Percentiles rank a stretch among this genome's conserved stretches.
Evolutionary conservation across 495 filamentous ascomycete genomes (phyloP).

Genomic region (Choiromyces venosus): DNA sequence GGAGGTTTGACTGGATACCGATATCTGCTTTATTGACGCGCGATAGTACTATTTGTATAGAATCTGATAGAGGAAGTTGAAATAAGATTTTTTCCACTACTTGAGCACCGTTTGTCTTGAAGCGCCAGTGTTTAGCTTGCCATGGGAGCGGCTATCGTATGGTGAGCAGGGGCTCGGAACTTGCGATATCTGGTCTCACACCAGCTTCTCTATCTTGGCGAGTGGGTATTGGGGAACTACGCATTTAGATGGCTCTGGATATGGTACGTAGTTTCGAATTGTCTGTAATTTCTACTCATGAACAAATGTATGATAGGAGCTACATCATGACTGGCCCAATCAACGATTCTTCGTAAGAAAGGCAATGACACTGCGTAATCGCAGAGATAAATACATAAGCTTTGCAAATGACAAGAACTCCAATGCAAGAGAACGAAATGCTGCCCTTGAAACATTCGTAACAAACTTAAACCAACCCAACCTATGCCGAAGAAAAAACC

Average conservation of each 20-base stretch:
- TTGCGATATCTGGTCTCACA: not conserved
- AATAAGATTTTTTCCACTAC: not conserved
- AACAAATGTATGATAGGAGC: not conserved
- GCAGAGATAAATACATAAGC: not conserved
- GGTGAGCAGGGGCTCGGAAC: not conserved
- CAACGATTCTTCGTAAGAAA: not conserved
- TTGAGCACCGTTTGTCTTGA: not conserved
- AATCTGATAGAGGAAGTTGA: not conserved
- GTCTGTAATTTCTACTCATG: not conserved
- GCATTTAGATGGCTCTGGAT: not conserved
- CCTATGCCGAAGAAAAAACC: slow-evolving; percentile 2
- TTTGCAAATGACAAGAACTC: not conserved
- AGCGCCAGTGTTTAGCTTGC: not conserved
- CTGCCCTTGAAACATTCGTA: not conserved
- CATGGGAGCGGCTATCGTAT: not conserved
- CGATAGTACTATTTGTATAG: not conserved
- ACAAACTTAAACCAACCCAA: not conserved
- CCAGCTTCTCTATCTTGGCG: not conserved
- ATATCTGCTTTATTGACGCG: not conserved
- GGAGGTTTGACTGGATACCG: not conserved
- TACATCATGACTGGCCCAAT: not conserved
- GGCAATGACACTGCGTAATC: not conserved
- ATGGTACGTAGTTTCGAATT: not conserved
- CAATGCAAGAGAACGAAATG: not conserved
- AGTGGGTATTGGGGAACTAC: not conserved